These are phyloP conservation scores for Polytrichum commune DNA, from an alignment of 225 moss, liverwort and hornwort species.

Conservation along the genomic window DNA sequence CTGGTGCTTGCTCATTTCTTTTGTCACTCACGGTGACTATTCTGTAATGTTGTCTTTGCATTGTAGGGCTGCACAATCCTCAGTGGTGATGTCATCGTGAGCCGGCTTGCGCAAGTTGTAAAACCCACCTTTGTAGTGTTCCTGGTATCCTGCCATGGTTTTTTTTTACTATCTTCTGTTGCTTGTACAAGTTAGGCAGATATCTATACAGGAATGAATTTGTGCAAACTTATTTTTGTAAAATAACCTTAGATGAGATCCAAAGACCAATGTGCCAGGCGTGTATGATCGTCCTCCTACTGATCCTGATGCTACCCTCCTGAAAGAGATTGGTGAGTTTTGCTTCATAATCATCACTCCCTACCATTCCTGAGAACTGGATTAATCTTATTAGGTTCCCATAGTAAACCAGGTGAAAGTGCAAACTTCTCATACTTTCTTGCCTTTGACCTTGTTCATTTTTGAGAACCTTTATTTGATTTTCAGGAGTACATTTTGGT, in stretches of 20 bases:
- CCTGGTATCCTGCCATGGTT: conserved; percentile 75
- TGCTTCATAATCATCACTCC: conserved; percentile 1
- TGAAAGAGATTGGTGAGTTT: conserved; percentile 81
- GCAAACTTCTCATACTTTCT: too few species aligned
- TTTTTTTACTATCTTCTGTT: conserved; percentile 9
- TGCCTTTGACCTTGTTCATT: too few species aligned
- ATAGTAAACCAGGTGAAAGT: too few species aligned
- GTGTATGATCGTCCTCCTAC: conserved; percentile 94
- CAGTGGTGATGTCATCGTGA: conserved; percentile 86
- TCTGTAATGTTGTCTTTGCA: conserved; percentile 3
- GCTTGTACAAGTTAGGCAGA: conserved; percentile 5
- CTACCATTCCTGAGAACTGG: too few species aligned
- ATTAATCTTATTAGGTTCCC: too few species aligned
- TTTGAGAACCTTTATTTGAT: too few species aligned
- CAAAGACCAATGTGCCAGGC: conserved; percentile 90
- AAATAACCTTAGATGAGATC: conserved; percentile 32
- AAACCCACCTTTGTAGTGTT: conserved; percentile 93
- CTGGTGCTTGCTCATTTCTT: neutral
- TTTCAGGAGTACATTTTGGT: too few species aligned
- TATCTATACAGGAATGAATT: neutral
- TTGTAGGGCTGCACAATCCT: conserved; percentile 84
- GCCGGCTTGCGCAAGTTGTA: conserved; percentile 71
- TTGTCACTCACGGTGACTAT: neutral
- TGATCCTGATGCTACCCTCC: conserved; percentile 63
- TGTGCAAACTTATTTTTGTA: neutral